phyloP scores from a whole-genome alignment of 495 filamentous ascomycete species.

The Astrothelium macrocarpum region DNA sequence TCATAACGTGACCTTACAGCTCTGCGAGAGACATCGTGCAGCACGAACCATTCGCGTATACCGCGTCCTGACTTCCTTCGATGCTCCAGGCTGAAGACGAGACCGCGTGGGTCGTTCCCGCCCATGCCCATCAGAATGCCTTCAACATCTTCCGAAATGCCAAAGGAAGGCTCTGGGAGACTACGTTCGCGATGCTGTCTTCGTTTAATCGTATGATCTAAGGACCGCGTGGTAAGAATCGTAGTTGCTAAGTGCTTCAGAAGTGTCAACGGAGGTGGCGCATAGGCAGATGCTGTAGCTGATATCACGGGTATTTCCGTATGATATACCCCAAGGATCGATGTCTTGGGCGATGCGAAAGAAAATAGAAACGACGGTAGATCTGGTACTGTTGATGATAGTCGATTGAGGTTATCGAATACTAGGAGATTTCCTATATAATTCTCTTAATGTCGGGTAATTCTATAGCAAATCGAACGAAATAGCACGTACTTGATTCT shows the following conservation, averaged over 20 bases:
- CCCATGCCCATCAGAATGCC: constrained; percentile 58
- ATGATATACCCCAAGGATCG: constrained; percentile 59
- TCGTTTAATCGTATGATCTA: constrained; percentile 58
- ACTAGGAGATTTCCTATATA: constrained; percentile 41
- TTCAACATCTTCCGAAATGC: constrained; percentile 62
- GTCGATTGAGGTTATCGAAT: constrained; percentile 52
- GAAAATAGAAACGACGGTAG: constrained; percentile 45
- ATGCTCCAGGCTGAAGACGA: constrained; percentile 81
- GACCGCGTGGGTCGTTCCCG: constrained; percentile 41
- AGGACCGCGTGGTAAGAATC: constrained; percentile 50
- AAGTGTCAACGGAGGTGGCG: constrained; percentile 52
- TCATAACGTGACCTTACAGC: constrained; percentile 32
- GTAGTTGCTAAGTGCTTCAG: constrained; percentile 60
- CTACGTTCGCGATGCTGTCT: constrained; percentile 62
- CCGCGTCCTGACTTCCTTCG: constrained; percentile 69
- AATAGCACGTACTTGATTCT: neutral
- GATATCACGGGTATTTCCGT: constrained; percentile 43
- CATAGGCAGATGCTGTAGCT: constrained; percentile 40
- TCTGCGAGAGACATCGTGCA: constrained; percentile 28
- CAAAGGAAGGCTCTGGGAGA: constrained; percentile 61
- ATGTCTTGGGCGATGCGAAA: constrained; percentile 41
- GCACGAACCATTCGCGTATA: constrained; percentile 66
- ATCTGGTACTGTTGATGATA: constrained; percentile 32
- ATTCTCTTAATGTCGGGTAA: neutral
- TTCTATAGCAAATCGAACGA: neutral